Base-by-base conservation (phyloP, 768 basidiomycete genomes). In the Pholiota conissans region DNA sequence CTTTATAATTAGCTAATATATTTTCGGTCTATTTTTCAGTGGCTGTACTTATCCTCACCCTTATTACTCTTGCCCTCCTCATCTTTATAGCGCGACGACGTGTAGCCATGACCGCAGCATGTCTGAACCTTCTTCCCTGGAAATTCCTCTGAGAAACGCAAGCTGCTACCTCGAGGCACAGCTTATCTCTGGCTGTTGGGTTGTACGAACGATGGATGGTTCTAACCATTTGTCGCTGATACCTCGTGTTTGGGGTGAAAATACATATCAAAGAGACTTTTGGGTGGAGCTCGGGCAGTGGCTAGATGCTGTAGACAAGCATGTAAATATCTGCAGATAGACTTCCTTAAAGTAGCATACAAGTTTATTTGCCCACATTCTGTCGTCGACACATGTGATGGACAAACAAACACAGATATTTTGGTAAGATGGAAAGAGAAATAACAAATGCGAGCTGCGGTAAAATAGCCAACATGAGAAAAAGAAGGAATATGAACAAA, bases 151-250 rank as follows among this genome's bases (percentile, higher is more conserved):
- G n/a, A 45, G 40, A 55, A 30, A 22, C 20, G 3, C 40, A 8
- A 3, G 16, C n/a, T 37, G 32, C n/a, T n/a, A n/a, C 24, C 24
- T 37, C 16, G 34, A 51, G 30, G 49, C 32, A 16, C 32, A 26
- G 34, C 50, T 52, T 39, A 34, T 26, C 35, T 24, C 50, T 6
- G 81, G 79, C 3, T 58, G 76, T 1, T 83, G 80, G 81, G 59
- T 76, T 56, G 79, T 81, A 2, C 63, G 67, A 32, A 59, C 64
- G 20, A 56, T 74, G 13, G 62, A 73, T 8, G 66, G 73, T 20
- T 63, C 73, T 1, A 69, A 71, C 48, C 80, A 82, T 56, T 22
- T 74, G n/a, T 73, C 76, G 10, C 56, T 79, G 22, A 67, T 76
- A 22, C 78, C 79, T 1, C 55, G 72, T 10, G 78, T 76, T 74